phyloP scores from a whole-genome alignment of 169 alveolate genomes.

The Babesia caballi region DNA sequence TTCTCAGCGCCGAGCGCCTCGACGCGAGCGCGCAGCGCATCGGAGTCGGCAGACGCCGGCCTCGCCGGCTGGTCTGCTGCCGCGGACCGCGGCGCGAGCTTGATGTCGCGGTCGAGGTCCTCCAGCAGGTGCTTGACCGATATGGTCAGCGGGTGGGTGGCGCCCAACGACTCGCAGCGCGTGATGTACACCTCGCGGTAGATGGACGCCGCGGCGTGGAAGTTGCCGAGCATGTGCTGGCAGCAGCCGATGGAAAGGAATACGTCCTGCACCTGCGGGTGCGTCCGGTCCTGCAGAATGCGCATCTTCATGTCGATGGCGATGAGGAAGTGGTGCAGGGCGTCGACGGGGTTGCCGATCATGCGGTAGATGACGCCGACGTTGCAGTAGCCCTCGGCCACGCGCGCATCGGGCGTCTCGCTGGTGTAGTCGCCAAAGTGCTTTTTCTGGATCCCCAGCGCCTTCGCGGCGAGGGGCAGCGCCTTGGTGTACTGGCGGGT shows the following conservation, averaged over 20 bases:
- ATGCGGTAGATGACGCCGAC: slow-evolving; percentile 76
- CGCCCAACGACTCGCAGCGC: slow-evolving; percentile 73
- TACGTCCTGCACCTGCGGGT: slow-evolving; percentile 76
- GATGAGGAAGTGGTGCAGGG: slow-evolving; percentile 75
- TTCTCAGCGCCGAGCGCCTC: slow-evolving; percentile 4
- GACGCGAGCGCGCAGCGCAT: background rate
- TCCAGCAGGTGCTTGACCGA: slow-evolving; percentile 67
- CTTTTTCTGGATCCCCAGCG: slow-evolving; percentile 68
- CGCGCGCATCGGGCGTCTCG: slow-evolving; percentile 72
- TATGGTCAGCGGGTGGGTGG: slow-evolving; percentile 74
- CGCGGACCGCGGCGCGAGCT: background rate
- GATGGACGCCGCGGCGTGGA: slow-evolving; percentile 74
- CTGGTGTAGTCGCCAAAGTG: slow-evolving; percentile 72
- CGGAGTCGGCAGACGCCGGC: background rate
- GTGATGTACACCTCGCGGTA: slow-evolving; percentile 79
- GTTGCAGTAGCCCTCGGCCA: slow-evolving; percentile 82
- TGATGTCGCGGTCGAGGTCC: slow-evolving; percentile 52
- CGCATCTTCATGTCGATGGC: slow-evolving; percentile 85
- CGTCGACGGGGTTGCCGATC: slow-evolving; percentile 76
- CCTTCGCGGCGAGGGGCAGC: slow-evolving; percentile 65
- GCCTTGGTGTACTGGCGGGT: slow-evolving; percentile 73
- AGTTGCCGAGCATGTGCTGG: slow-evolving; percentile 79
- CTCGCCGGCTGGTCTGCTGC: background rate
- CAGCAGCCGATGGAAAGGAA: slow-evolving; percentile 81
- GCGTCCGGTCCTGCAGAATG: slow-evolving; percentile 73